These are phyloP conservation scores for Ogataea allantospora DNA, from an alignment of 805 yeast genomes.

Conservation along the genomic window DNA sequence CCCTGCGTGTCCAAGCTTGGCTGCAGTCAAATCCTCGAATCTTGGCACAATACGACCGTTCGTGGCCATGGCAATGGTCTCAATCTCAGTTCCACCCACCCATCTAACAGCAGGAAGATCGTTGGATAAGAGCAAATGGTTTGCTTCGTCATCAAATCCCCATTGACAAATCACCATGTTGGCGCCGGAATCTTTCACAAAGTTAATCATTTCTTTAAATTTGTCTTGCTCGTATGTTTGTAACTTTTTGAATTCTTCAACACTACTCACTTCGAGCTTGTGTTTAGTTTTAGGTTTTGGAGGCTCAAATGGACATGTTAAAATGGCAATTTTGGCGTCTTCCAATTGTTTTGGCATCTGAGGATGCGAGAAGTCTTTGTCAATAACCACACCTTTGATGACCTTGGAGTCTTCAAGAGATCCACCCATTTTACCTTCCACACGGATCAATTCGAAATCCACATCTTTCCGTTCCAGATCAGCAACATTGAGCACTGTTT, in stretches of 20 bases:
- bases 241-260: conserved; percentile 87
- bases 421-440: conserved; percentile 96
- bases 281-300: conserved; percentile 99
- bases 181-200: conserved; percentile 88
- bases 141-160: conserved; percentile 99
- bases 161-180: conserved; percentile 97
- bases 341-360: conserved; percentile 87
- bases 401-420: conserved; percentile 79
- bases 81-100: conserved; percentile 98
- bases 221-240: conserved; percentile 91
- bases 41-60: conserved; percentile 96
- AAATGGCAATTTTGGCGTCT: conserved; percentile 86
- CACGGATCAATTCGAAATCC: conserved; percentile 92
- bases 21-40: conserved; percentile 82
- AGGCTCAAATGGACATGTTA: conserved; percentile 99
- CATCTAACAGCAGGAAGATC: conserved; percentile 95
- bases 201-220: conserved; percentile 84
- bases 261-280: conserved; percentile 88
- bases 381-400: conserved; percentile 88
- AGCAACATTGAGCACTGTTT: conserved; percentile 88
- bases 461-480: conserved; percentile 92
- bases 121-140: conserved; percentile 84
- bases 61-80: conserved; percentile 94
- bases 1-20: conserved; percentile 88
- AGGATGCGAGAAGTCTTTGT: conserved; percentile 96